Evolutionary conservation across 1,284 basidiomycete species (phyloP).

Genomic region (Malassezia psittaci): DNA sequence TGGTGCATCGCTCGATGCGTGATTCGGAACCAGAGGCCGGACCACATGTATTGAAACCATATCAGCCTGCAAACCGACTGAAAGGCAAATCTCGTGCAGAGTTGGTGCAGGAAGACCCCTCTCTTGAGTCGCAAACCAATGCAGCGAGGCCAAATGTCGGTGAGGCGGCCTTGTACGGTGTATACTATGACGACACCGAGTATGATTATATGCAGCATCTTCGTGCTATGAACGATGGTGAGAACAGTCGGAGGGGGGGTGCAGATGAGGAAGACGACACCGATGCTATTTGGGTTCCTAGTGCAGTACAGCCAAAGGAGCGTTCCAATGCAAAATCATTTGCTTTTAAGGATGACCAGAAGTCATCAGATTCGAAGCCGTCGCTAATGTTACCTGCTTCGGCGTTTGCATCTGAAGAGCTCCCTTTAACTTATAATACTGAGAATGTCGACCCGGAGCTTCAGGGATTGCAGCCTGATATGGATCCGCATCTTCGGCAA

Average conservation of each 20-base stretch:
- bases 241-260: conserved; percentile 34
- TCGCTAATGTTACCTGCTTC: conserved; percentile 58
- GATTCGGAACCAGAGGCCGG: conserved; percentile 89
- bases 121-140: conserved; percentile 53
- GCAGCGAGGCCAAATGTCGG: conserved; percentile 53
- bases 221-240: conserved; percentile 32
- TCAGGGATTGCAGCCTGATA: conserved; percentile 82
- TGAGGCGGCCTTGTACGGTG: conserved; percentile 78
- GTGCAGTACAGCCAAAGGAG: conserved; percentile 26
- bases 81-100: conserved; percentile 64
- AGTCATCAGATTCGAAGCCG: background rate
- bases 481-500: conserved; percentile 91
- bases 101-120: conserved; percentile 56
- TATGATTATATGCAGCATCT: conserved; percentile 99
- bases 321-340: conserved; percentile 19
- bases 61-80: conserved; percentile 54
- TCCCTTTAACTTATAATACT: conserved; percentile 20
- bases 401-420: conserved; percentile 28
- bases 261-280: conserved; percentile 36
- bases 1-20: conserved; percentile 89
- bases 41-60: conserved; percentile 73
- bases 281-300: conserved; percentile 22
- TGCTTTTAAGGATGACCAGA: conserved; percentile 19
- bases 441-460: conserved; percentile 27
- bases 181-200: conserved; percentile 93